Evolutionary conservation across 2,329 filamentous ascomycete genomes (phyloP), one percentile per base, ranked within the genome.

Genomic region (Colletotrichum tropicale): DNA sequence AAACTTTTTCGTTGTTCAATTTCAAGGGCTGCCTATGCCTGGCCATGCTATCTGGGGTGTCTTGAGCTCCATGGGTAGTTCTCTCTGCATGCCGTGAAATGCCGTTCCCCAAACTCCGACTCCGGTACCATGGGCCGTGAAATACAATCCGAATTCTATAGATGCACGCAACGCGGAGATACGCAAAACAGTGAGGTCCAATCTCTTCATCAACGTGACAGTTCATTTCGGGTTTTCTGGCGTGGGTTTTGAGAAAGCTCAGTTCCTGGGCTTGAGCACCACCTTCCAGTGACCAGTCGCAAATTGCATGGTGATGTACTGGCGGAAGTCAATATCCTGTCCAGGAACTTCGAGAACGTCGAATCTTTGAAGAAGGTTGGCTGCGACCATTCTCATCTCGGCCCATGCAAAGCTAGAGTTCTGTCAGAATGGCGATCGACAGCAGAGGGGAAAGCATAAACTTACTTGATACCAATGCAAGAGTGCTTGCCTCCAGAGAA

Each of bases 211-310:
- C 58, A 61, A 4, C 30, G 30, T 61, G 58, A 61, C 0, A 21
- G 8, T 30, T 24, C 30, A 4, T 24, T 34, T 16, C n/a, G 18
- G 13, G 28, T 30, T 2, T n/a, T 34, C 0, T 34, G 16, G 21
- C 12, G n/a, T n/a, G 2, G 4, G 24, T 6, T 4, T 28, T 8
- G 24, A 3, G 8, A 58, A 28, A 5, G 55, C 24, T 65, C n/a
- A 75, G 64, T 48, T 60, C 30, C 73, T 68, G 18, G 81, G 82
- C 80, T 84, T 83, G 81, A 81, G 81, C 77, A 83, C 79, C 77
- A 83, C 80, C 74, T 78, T 76, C 80, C 81, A 84, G 81, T 82
- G 67, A 8, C 77, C 78, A 1, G 78, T 79, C 5, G 72, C 66
- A 62, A 80, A 79, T 28, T 80, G 79, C 78, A 80, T 80, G 7